These are phyloP conservation scores for Pyrus pyrifolia DNA, from an alignment of 306 rosid genomes.

Conservation along the genomic window DNA sequence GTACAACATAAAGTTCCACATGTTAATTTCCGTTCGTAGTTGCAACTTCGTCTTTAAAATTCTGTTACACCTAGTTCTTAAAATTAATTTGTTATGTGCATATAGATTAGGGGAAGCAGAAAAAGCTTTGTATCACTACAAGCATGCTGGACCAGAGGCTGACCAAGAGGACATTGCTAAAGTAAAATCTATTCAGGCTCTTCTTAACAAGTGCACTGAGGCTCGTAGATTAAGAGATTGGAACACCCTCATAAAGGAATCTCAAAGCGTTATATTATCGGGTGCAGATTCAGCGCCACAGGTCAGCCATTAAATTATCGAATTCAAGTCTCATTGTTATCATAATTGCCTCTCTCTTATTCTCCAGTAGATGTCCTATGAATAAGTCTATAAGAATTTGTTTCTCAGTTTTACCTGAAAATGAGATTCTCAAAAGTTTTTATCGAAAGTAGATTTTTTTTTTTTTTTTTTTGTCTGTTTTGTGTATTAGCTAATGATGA, in stretches of 20 bases:
- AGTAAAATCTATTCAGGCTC: slow-evolving; percentile 50
- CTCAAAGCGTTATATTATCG: slow-evolving; percentile 30
- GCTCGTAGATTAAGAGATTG: slow-evolving; percentile 74
- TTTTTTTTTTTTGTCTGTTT: not conserved
- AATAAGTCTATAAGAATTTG: not conserved
- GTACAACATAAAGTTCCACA: slow-evolving; percentile 22
- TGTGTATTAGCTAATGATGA: not conserved
- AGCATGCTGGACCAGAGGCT: slow-evolving; percentile 74
- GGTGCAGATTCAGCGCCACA: slow-evolving; percentile 87
- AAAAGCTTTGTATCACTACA: slow-evolving; percentile 69
- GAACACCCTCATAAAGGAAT: slow-evolving; percentile 56
- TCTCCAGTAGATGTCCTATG: not conserved
- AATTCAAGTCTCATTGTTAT: not conserved
- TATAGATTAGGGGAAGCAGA: slow-evolving; percentile 76
- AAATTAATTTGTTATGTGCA: not conserved
- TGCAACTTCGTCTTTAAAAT: not conserved
- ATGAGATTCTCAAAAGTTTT: not conserved
- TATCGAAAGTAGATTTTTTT: not conserved
- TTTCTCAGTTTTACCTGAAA: not conserved
- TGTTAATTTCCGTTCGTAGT: not conserved
- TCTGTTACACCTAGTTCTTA: not conserved
- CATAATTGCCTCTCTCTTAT: not conserved
- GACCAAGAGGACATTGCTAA: slow-evolving; percentile 69
- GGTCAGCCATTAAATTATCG: slow-evolving; percentile 28
- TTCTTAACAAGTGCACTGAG: slow-evolving; percentile 61